A percentile compares a stretch with the other conserved stretches of the same genome.
Evolutionary conservation across 2,329 filamentous ascomycete species (phyloP).

Genomic region (Fonsecaea pedrosoi): DNA sequence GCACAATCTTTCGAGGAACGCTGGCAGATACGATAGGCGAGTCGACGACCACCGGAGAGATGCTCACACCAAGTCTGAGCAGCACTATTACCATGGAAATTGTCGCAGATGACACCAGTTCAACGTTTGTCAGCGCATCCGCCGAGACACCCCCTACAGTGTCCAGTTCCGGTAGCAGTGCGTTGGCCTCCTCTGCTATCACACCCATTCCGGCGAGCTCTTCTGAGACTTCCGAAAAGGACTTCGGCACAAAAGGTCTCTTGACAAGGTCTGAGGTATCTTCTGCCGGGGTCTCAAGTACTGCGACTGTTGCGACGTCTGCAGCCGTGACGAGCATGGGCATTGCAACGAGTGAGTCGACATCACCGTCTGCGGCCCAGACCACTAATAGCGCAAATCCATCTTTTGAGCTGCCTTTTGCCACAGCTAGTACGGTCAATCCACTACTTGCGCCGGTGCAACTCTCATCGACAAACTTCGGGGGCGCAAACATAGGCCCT

Average conservation of each 20-base stretch:
- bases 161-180: not conserved
- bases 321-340: not conserved
- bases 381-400: not conserved
- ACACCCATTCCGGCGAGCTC: not conserved
- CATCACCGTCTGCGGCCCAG: not conserved
- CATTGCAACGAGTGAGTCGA: not conserved
- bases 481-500: not conserved
- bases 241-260: not conserved
- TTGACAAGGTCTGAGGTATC: not conserved
- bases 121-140: not conserved
- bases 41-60: not conserved
- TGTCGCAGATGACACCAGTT: not conserved
- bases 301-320: not conserved
- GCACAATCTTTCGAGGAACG: not conserved
- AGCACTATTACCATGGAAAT: not conserved
- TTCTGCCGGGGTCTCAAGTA: not conserved
- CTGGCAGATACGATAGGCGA: not conserved
- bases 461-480: not conserved
- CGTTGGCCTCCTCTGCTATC: not conserved
- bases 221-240: not conserved
- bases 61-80: too few species aligned
- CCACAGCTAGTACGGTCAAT: not conserved
- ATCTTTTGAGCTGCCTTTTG: not conserved
- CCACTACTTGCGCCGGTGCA: not conserved
- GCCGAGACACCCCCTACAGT: not conserved